These are phyloP conservation scores for Pyrus hybrid DNA, from an alignment of 331 rosid species.

Conservation along the genomic window DNA sequence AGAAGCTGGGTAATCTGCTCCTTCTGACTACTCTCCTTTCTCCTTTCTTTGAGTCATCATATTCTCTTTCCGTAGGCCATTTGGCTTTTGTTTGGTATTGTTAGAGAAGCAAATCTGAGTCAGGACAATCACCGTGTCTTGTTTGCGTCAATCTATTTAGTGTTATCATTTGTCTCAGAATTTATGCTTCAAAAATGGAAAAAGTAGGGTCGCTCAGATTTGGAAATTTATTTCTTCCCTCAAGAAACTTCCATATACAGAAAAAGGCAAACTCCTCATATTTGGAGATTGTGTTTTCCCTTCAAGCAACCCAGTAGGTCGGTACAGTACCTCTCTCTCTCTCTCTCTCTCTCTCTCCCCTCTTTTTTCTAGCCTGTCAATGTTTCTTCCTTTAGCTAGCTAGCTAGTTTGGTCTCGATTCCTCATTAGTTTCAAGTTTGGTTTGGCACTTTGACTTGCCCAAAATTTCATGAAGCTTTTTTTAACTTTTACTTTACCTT, in stretches of 20 bases:
- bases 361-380: not conserved
- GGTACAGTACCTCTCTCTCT: not conserved
- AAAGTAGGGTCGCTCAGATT: conserved; percentile 26
- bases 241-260: conserved; percentile 67
- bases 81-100: conserved; percentile 53
- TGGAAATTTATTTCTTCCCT: conserved; percentile 41
- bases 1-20: not conserved
- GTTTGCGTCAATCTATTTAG: conserved; percentile 54
- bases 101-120: conserved; percentile 63
- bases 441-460: not conserved
- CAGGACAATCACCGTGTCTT: conserved; percentile 56
- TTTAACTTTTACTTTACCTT: not conserved
- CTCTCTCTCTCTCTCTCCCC: not conserved
- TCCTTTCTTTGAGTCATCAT: conserved; percentile 35
- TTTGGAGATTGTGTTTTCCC: conserved; percentile 36
- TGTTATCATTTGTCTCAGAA: conserved; percentile 27
- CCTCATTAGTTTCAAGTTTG: not conserved
- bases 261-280: conserved; percentile 23
- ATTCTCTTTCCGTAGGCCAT: conserved; percentile 27
- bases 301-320: conserved; percentile 48
- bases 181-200: conserved; percentile 30
- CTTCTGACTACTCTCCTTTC: conserved; percentile 6
- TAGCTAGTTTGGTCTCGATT: not conserved
- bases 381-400: not conserved
- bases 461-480: not conserved